Base-by-base conservation (phyloP, 768 basidiomycete genomes). In the Daedalea quercina region DNA sequence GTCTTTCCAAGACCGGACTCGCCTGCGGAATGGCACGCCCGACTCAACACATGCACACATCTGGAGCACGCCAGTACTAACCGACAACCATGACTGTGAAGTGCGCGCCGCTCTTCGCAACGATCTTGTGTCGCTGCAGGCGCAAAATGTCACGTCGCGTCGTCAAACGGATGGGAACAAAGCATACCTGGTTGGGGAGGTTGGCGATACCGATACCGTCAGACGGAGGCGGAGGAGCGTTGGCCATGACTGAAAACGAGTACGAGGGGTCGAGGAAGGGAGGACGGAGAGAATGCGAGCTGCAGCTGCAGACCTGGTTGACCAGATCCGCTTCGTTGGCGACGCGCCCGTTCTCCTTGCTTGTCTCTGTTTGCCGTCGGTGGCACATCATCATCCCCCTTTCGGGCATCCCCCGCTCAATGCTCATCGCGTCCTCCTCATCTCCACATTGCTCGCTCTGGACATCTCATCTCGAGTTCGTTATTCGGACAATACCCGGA, bases 31-130 rank as follows among this genome's bases (percentile, higher is more conserved):
- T 25, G 7, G 20, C 22, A 43, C 22, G 19, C 4, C 23, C 23
- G 44, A 6, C 20, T 40, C 8, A 7, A 13, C 42, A n/a, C n/a
- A 12, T 20, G 22, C 1, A 45, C 9, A 43, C 17, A 44, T 24
- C 20, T 41, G 24, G 19, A 22, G 59, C 24, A 44, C 17, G 19
- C 48, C 19, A 8, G 15, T 22, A 68, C 88, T 68, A 63, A 92
- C 96, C 96, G 55, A 97, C 94, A 43, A 97, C 96, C 96, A 99
- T 99, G 65, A 99, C 82, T 53, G 96, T 98, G 75, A 97, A 97
- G 74, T 97, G 94, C 7, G 89, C 92, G 55, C 96, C 96, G 65
- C 79, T 85, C 77, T 97, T 95, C 57, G 93, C 94, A 58, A 98
- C 94, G 67, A 98, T 98, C 79, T 97, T 97, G 78, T 99, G 96